phyloP scores from a whole-genome alignment of 441 rosid species.

The Brassica hybrid region DNA sequence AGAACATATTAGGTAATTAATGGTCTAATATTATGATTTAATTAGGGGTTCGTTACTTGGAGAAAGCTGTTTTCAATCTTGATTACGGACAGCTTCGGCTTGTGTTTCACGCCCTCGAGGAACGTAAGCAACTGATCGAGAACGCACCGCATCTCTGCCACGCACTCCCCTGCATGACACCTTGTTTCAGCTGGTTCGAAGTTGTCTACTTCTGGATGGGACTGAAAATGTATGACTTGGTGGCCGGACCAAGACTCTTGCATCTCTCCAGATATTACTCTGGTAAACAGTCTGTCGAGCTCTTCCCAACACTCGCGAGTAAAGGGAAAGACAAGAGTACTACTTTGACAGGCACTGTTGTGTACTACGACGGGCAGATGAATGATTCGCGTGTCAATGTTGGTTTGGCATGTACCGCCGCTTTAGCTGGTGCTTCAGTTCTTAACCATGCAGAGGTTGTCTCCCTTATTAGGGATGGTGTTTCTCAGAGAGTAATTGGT shows the following conservation, averaged over 20 bases:
- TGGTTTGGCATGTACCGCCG: conserved; percentile 89
- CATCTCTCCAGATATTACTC: conserved; percentile 93
- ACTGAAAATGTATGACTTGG: conserved; percentile 94
- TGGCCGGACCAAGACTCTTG: conserved; percentile 79
- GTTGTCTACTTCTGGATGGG: conserved; percentile 91
- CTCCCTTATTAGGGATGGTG: conserved; percentile 62
- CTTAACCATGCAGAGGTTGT: conserved; percentile 95
- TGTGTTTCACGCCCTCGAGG: conserved; percentile 95
- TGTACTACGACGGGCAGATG: conserved; percentile 98
- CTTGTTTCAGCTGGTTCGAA: conserved; percentile 95
- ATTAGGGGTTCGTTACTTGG: conserved; percentile 92
- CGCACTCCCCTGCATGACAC: conserved; percentile 99
- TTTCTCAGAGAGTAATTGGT: conserved; percentile 61
- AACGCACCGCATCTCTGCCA: conserved; percentile 96
- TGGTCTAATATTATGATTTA: neutral
- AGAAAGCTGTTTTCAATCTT: conserved; percentile 93
- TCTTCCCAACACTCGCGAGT: conserved; percentile 92
- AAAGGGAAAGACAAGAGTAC: conserved; percentile 61
- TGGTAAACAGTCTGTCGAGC: conserved; percentile 76
- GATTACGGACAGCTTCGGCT: conserved; percentile 92
- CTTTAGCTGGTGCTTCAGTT: conserved; percentile 88
- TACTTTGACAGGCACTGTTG: conserved; percentile 79
- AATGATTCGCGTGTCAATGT: conserved; percentile 93
- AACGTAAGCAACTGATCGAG: conserved; percentile 87
- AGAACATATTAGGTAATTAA: neutral